phyloP scores from a whole-genome alignment of 164 flowering plant genomes.

The Tetrastigma voinierianum region DNA sequence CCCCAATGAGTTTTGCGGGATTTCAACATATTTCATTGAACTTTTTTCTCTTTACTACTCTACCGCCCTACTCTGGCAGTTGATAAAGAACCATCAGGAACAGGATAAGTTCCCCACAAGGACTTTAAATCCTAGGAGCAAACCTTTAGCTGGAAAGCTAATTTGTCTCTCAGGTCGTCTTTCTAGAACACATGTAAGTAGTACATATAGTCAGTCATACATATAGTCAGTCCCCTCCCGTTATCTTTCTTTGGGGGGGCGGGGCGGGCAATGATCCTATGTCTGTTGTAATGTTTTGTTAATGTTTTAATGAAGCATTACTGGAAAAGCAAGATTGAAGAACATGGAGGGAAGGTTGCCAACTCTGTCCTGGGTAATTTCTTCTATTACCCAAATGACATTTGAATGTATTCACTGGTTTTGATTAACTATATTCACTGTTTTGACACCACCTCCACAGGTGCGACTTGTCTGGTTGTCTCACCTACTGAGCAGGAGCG shows the following conservation, averaged over 20 bases:
- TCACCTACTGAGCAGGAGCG: slow-evolving; percentile 68
- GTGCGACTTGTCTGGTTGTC: slow-evolving; percentile 62
- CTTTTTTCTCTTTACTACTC: background rate
- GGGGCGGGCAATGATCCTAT: too few relatives aligned
- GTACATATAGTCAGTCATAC: too few relatives aligned
- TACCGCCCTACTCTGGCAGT: slow-evolving; percentile 32
- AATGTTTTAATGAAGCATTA: slow-evolving; percentile 35
- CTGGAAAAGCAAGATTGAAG: slow-evolving; percentile 65
- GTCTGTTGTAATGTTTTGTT: background rate
- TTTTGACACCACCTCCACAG: slow-evolving; percentile 25
- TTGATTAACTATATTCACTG: background rate
- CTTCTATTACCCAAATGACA: background rate
- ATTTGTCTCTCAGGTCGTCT: slow-evolving; percentile 71
- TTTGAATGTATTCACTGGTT: background rate
- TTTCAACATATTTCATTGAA: background rate
- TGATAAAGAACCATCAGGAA: slow-evolving; percentile 49
- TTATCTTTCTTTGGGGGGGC: too few relatives aligned
- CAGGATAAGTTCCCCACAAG: slow-evolving; percentile 41
- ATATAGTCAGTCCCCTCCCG: too few relatives aligned
- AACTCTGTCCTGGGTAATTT: slow-evolving; percentile 47
- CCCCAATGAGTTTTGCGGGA: background rate
- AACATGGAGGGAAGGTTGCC: slow-evolving; percentile 67
- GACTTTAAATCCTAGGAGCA: slow-evolving; percentile 22
- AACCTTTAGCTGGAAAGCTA: slow-evolving; percentile 60
- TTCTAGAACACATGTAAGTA: slow-evolving; percentile 58